Conservation (phyloP, 2,329 filamentous ascomycete genomes). For the Dryadomyces sulphureus region DNA sequence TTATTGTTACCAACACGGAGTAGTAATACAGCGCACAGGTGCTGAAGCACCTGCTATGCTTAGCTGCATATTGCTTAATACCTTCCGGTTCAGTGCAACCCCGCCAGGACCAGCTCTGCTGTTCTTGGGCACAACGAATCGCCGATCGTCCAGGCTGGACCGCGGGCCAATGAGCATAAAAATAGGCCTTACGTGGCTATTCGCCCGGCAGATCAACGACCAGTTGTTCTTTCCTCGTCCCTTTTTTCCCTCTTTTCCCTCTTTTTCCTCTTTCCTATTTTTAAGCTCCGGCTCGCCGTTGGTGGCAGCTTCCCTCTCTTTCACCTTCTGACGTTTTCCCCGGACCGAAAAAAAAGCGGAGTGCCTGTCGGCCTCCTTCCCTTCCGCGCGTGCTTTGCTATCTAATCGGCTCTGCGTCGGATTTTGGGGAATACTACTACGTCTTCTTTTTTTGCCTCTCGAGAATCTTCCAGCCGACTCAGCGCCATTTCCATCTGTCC, state of each 20-base stretch:
- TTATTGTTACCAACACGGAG: too few species aligned
- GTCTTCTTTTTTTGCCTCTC: neutral
- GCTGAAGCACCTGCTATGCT: too few species aligned
- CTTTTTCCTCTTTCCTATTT: too few species aligned
- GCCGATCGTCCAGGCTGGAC: too few species aligned
- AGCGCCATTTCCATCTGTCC: neutral
- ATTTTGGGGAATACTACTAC: neutral
- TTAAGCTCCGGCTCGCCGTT: too few species aligned
- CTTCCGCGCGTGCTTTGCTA: neutral
- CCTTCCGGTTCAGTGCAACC: too few species aligned
- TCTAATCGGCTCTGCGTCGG: neutral
- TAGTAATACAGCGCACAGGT: too few species aligned
- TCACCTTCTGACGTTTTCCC: neutral
- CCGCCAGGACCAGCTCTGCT: too few species aligned
- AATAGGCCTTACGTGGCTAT: neutral
- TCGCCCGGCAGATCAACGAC: too few species aligned
- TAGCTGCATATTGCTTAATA: too few species aligned
- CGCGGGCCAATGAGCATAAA: too few species aligned
- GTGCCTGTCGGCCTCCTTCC: neutral
- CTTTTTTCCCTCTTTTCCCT: neutral
- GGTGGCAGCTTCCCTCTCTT: neutral
- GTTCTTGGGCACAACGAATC: too few species aligned
- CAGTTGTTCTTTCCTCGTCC: neutral
- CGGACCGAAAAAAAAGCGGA: neutral
- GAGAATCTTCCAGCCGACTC: neutral